A percentile compares a stretch with the other conserved stretches of the same genome.
These are phyloP conservation scores for Rubroshorea leprosula DNA, from an alignment of 345 rosid species.

Conservation along the genomic window DNA sequence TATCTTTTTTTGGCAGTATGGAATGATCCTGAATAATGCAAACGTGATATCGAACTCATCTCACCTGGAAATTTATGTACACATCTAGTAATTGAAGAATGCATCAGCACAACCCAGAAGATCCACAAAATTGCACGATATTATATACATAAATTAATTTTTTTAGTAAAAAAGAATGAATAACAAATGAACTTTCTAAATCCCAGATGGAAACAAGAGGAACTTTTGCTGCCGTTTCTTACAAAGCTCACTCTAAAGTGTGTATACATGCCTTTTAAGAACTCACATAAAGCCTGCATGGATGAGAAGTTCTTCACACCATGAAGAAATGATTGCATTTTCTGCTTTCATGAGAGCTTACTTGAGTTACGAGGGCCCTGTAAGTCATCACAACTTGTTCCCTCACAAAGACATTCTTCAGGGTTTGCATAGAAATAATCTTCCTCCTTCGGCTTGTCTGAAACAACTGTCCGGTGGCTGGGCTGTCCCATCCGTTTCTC, in stretches of 20 bases:
- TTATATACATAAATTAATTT: no score
- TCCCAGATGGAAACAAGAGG: slow-evolving; percentile 13
- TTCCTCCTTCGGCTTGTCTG: slow-evolving; percentile 93
- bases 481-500: slow-evolving; percentile 78
- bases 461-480: slow-evolving; percentile 41
- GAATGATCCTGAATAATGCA: no score
- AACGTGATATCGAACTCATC: no score
- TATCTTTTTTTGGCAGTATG: no score
- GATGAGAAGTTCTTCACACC: slow-evolving; percentile 7
- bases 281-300: no score
- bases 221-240: slow-evolving; percentile 22
- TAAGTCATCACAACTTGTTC: slow-evolving; percentile 51
- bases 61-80: no score
- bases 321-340: background rate
- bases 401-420: slow-evolving; percentile 82
- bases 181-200: background rate
- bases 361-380: slow-evolving; percentile 33
- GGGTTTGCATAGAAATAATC: slow-evolving; percentile 98
- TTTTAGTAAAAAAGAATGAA: no score
- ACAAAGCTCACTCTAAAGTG: slow-evolving; percentile 20
- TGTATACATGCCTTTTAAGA: slow-evolving; percentile 11
- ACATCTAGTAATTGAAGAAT: no score
- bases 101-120: no score
- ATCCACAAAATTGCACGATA: no score
- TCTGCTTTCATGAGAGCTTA: slow-evolving; percentile 12